phyloP scores from a whole-genome alignment of 2,329 filamentous ascomycete species.

The Berkeleyomyces rouxiae region DNA sequence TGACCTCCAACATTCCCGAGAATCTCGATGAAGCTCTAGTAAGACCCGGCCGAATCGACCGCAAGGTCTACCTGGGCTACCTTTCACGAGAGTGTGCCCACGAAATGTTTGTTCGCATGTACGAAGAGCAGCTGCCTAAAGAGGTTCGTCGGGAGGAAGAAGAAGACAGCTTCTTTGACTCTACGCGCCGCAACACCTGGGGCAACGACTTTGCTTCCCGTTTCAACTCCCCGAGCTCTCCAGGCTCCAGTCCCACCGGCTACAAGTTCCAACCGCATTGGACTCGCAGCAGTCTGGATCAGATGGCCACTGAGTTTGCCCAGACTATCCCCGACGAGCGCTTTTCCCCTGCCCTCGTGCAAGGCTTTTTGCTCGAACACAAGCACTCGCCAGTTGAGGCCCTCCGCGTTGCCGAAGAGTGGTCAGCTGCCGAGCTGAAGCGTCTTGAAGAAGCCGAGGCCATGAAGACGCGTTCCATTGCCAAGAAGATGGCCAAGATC shows the following conservation, averaged over 20 bases:
- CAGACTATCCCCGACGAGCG: conserved; percentile 32
- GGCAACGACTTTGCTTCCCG: neutral
- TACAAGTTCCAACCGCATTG: neutral
- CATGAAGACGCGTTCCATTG: neutral
- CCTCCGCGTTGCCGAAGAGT: conserved; percentile 28
- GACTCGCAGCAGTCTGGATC: neutral
- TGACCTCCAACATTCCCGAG: conserved; percentile 67
- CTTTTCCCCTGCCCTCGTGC: conserved; percentile 45
- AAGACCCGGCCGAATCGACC: conserved; percentile 55
- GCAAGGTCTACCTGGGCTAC: conserved; percentile 47
- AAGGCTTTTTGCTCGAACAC: conserved; percentile 46
- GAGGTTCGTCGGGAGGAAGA: neutral
- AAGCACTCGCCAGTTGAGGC: conserved; percentile 41
- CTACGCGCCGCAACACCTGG: neutral
- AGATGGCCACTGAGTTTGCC: conserved; percentile 27
- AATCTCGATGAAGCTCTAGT: conserved; percentile 58
- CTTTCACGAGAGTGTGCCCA: conserved; percentile 36
- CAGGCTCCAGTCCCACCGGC: neutral
- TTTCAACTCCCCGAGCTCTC: neutral
- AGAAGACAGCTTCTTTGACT: conserved; percentile 9
- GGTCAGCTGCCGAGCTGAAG: conserved; percentile 5
- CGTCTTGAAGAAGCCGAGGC: conserved; percentile 4
- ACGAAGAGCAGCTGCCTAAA: conserved; percentile 18
- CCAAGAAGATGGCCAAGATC: neutral
- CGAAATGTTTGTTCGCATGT: conserved; percentile 46